Conservation (phyloP, 1,139 yeast species). For the Meyerozyma carpophila region DNA sequence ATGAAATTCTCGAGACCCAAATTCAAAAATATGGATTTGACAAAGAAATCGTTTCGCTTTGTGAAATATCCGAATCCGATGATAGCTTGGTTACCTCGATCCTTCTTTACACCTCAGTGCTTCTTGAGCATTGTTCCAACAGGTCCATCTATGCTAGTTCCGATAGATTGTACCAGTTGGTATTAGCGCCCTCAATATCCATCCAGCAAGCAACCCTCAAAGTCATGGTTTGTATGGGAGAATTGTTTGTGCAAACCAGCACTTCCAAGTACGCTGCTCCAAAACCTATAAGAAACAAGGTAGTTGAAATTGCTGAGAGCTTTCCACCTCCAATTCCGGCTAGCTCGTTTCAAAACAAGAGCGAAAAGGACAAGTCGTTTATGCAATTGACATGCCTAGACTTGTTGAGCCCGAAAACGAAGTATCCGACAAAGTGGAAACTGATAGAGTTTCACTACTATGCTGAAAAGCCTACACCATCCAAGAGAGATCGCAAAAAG, state of each 20-base stretch:
- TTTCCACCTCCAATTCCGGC: conserved; percentile 50
- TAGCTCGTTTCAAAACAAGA: conserved; percentile 25
- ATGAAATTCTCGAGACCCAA: conserved; percentile 51
- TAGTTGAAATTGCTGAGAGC: conserved; percentile 48
- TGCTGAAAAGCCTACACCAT: conserved; percentile 5
- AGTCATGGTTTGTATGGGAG: conserved; percentile 58
- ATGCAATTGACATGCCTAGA: conserved; percentile 24
- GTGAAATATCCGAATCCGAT: conserved; percentile 43
- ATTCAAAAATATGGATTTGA: conserved; percentile 52
- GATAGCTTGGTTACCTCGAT: conserved; percentile 43
- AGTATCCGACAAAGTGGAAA: conserved; percentile 56
- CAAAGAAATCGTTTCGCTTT: conserved; percentile 41
- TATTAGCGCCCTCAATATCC: conserved; percentile 55
- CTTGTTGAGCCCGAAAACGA: conserved; percentile 40
- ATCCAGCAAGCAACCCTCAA: conserved; percentile 60
- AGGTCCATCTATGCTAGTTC: conserved; percentile 63
- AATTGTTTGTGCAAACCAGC: conserved; percentile 45
- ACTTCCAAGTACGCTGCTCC: conserved; percentile 40
- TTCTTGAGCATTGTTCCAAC: conserved; percentile 68
- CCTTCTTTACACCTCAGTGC: conserved; percentile 54
- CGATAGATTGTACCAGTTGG: conserved; percentile 55
- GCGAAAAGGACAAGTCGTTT: conserved; percentile 27
- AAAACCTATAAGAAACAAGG: conserved; percentile 35
- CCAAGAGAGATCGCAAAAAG: background rate
- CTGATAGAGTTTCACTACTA: conserved; percentile 51